A percentile compares a stretch with the other conserved stretches of the same genome.
Conservation (phyloP, 345 rosid genomes). For the Eucalyptus sp. region DNA sequence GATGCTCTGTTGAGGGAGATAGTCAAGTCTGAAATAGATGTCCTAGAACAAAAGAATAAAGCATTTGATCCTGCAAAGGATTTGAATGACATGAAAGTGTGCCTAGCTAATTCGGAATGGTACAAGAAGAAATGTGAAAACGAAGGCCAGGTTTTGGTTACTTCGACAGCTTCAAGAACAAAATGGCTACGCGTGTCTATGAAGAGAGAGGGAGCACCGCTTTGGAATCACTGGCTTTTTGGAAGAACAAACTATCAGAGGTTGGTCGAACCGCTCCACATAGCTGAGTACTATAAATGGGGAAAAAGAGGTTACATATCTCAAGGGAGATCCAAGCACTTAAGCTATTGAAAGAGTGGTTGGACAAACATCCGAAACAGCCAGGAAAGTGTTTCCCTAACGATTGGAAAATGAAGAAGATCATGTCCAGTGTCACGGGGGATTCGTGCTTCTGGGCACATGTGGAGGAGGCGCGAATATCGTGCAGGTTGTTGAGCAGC, state of each 20-base stretch:
- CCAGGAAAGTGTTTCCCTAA: background rate
- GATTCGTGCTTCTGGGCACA: slow-evolving; percentile 79
- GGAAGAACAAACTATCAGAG: slow-evolving; percentile 43
- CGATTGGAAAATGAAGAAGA: background rate
- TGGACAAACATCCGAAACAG: background rate
- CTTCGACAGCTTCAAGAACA: slow-evolving; percentile 41
- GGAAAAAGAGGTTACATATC: slow-evolving; percentile 12
- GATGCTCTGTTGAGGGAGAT: too few species aligned
- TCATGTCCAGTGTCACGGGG: slow-evolving; percentile 10
- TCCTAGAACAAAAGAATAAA: background rate
- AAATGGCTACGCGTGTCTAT: background rate
- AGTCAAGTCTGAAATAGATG: background rate
- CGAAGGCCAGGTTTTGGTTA: slow-evolving; percentile 6
- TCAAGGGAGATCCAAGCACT: slow-evolving; percentile 35
- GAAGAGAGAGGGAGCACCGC: slow-evolving; percentile 1
- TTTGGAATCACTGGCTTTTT: slow-evolving; percentile 19
- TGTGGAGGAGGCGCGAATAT: slow-evolving; percentile 52
- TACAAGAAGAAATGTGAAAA: slow-evolving; percentile 30
- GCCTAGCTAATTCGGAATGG: slow-evolving; percentile 37
- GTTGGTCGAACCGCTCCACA: slow-evolving; percentile 68
- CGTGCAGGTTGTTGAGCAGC: background rate
- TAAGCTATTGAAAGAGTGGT: slow-evolving; percentile 40
- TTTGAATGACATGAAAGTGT: slow-evolving; percentile 20
- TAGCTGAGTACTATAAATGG: slow-evolving; percentile 41
- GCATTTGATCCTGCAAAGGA: slow-evolving; percentile 6